Conservation (phyloP, 345 rosid genomes). For the Eucalyptus tenuipes region DNA sequence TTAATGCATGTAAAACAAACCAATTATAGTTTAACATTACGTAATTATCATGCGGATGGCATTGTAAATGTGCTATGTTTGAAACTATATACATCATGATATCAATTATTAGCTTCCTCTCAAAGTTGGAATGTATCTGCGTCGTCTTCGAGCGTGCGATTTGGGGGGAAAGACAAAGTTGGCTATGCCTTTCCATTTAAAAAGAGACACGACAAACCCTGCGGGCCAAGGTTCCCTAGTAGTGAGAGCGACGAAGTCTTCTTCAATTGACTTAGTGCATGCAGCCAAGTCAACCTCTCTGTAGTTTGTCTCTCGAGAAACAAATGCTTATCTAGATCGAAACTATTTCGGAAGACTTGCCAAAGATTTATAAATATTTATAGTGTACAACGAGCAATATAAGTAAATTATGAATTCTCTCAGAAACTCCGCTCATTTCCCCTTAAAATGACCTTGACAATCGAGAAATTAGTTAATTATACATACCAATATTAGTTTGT, state of each 20-base stretch:
- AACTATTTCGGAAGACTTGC: neutral
- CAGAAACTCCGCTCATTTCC: neutral
- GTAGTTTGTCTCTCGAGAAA: neutral
- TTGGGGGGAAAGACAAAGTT: neutral
- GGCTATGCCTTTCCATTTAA: neutral
- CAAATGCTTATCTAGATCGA: neutral
- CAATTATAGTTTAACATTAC: neutral
- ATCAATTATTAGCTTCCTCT: neutral
- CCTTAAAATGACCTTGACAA: neutral
- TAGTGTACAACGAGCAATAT: neutral
- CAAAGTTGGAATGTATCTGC: neutral
- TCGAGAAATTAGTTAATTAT: neutral
- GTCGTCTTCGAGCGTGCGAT: neutral
- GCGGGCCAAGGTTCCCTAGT: neutral
- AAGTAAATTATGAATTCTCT: too few species aligned
- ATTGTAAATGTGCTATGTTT: neutral
- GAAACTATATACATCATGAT: neutral
- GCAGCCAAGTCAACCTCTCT: neutral
- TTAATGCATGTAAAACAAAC: neutral
- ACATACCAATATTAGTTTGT: neutral
- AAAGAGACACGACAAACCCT: neutral
- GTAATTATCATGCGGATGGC: neutral
- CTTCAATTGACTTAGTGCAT: neutral
- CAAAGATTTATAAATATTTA: neutral
- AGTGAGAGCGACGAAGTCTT: neutral